phyloP scores from a whole-genome alignment of 441 rosid genomes.

The Pelargonium myrrhifolium region DNA sequence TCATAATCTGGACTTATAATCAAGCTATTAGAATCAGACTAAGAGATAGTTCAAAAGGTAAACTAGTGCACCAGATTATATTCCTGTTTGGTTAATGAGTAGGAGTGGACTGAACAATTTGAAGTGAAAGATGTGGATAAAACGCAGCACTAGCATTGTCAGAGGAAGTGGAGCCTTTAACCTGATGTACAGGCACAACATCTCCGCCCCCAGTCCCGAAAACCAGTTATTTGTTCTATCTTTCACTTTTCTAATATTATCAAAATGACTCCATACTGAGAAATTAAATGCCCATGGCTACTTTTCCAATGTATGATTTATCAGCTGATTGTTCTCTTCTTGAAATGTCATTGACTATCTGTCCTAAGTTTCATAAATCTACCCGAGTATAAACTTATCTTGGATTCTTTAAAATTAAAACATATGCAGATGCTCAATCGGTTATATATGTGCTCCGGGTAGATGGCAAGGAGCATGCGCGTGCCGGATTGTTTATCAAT shows the following conservation, averaged over 20 bases:
- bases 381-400: background rate
- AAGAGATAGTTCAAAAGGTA: too few relatives aligned
- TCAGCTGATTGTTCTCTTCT: background rate
- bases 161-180: background rate
- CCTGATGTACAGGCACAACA: background rate
- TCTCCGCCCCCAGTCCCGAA: background rate
- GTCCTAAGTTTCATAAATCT: background rate
- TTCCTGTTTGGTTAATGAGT: background rate
- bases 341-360: background rate
- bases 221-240: background rate
- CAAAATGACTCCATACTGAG: background rate
- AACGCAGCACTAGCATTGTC: background rate
- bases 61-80: background rate
- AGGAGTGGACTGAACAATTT: background rate
- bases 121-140: background rate
- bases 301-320: too few relatives aligned
- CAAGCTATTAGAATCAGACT: background rate
- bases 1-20: background rate
- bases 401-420: background rate
- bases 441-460: too few relatives aligned
- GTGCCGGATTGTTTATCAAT: too few relatives aligned
- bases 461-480: too few relatives aligned
- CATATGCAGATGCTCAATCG: background rate
- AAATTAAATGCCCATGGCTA: too few relatives aligned
- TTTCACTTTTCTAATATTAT: background rate